Evolutionary conservation across 1,139 yeast genomes (phyloP).

Genomic region (Hansenula lynferdii): DNA sequence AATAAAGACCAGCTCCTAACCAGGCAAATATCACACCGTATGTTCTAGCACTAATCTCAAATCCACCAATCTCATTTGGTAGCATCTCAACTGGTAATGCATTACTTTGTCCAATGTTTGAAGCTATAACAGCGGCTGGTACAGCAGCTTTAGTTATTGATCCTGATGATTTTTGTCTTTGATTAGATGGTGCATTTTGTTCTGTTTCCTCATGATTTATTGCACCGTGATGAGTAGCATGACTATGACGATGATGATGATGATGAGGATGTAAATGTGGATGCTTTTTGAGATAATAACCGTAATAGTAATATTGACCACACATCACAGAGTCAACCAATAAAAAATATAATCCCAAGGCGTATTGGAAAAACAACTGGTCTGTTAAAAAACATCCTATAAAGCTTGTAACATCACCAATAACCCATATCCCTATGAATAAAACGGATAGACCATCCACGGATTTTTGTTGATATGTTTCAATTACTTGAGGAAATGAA

Average conservation of each 20-base stretch:
- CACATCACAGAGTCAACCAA: conserved; percentile 67
- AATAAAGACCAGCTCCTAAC: conserved; percentile 73
- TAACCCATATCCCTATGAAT: conserved; percentile 72
- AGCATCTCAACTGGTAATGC: conserved; percentile 19
- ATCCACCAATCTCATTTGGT: conserved; percentile 18
- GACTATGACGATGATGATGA: conserved; percentile 20
- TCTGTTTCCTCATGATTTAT: conserved; percentile 8
- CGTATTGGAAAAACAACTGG: conserved; percentile 72
- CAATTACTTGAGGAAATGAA: conserved; percentile 78
- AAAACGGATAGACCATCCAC: conserved; percentile 85
- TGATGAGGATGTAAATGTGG: conserved; percentile 31
- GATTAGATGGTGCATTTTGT: conserved; percentile 7
- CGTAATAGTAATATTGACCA: conserved; percentile 75
- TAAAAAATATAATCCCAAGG: conserved; percentile 71
- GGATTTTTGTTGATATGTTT: conserved; percentile 69
- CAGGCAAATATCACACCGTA: conserved; percentile 68
- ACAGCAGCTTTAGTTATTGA: conserved; percentile 16
- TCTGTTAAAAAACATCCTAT: conserved; percentile 75
- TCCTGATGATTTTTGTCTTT: conserved; percentile 1
- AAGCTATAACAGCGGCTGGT: conserved; percentile 18
- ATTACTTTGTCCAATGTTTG: conserved; percentile 13
- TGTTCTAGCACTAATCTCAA: conserved; percentile 9
- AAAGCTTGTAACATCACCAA: conserved; percentile 80
- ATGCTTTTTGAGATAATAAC: conserved; percentile 31
- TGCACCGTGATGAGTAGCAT: neutral